Percentiles rank a stretch among this genome's conserved stretches.
Conservation (phyloP, 2,329 filamentous ascomycete genomes). For the Ascochyta rabiei region DNA sequence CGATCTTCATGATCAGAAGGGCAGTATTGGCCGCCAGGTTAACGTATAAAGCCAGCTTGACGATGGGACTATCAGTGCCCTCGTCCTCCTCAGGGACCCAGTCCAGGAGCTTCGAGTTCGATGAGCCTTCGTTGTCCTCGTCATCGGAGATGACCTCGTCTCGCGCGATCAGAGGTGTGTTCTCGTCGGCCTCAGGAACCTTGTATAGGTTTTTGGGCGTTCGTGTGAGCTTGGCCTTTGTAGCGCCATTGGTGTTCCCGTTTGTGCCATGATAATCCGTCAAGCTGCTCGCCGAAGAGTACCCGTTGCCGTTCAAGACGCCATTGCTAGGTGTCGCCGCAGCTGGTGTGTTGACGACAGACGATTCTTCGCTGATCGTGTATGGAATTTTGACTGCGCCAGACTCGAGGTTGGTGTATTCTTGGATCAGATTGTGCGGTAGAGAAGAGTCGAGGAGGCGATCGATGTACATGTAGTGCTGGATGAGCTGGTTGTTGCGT, state of each 20-base stretch:
- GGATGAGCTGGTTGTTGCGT: conserved; percentile 84
- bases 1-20: conserved; percentile 76
- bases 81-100: conserved; percentile 72
- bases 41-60: conserved; percentile 86
- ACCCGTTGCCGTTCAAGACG: conserved; percentile 21
- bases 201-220: conserved; percentile 89
- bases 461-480: conserved; percentile 94
- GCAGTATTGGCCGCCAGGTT: conserved; percentile 80
- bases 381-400: conserved; percentile 68
- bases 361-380: conserved; percentile 75
- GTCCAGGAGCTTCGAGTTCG: conserved; percentile 64
- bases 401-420: conserved; percentile 73
- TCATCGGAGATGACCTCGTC: conserved; percentile 51
- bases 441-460: conserved; percentile 86
- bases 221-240: conserved; percentile 42
- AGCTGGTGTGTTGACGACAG: conserved; percentile 25
- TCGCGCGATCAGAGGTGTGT: conserved; percentile 65
- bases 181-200: conserved; percentile 63
- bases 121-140: conserved; percentile 51
- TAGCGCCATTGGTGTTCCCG: conserved; percentile 17
- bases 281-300: conserved; percentile 21
- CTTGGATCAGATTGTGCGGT: conserved; percentile 89
- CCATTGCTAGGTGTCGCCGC: conserved; percentile 23
- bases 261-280: conserved; percentile 43
- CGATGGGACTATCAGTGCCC: conserved; percentile 75